Evolutionary conservation across 257 asterid genomes (phyloP), one percentile per base, ranked within the genome.

Genomic region (Coffea canephora): DNA sequence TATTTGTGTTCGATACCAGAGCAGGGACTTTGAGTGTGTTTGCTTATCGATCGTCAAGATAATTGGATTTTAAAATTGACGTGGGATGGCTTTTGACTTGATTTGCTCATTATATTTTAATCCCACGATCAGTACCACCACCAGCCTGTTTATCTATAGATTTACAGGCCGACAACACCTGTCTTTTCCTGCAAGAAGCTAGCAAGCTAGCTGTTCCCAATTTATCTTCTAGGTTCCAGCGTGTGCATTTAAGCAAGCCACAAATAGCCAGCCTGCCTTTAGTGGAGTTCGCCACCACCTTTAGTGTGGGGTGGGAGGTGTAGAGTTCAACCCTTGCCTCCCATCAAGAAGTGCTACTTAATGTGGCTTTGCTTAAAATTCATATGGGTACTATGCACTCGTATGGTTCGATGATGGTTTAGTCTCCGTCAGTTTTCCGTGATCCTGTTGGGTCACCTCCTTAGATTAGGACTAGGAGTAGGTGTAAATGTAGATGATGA

Each of bases 181-280:
- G 80, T 76, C 80, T 46, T 27, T 77, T 77, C 23, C 23, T 64
- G 78, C 73, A 50, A 45, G 34, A 65, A 76, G 73, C 48, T 76
- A n/a, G 61, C 61, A 15, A 10, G 72, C 73, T 77, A 69, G 80
- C 72, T 77, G 46, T 77, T 77, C 48, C 41, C 74, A 12, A 54
- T 21, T 13, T 41, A 41, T 75, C 57, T 23, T 64, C 13, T 48
- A 27, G 64, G 39, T 48, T 8, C 68, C 13, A 65, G 4, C 1
- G 10, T 65, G 2, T 65, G 11, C 31, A 3, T 27, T 65, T 12
- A 11, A 67, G 48, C 34, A 15, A 67, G 18, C 27, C 27, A 15
- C 49, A 68, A 68, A 68, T 68, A 34, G 72, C 11, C 72, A 36
- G 49, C 72, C 34, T 8, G 8, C 23, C 27, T 27, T 27, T 27